phyloP scores from a whole-genome alignment of 306 rosid species.

The Cajanus cajan region DNA sequence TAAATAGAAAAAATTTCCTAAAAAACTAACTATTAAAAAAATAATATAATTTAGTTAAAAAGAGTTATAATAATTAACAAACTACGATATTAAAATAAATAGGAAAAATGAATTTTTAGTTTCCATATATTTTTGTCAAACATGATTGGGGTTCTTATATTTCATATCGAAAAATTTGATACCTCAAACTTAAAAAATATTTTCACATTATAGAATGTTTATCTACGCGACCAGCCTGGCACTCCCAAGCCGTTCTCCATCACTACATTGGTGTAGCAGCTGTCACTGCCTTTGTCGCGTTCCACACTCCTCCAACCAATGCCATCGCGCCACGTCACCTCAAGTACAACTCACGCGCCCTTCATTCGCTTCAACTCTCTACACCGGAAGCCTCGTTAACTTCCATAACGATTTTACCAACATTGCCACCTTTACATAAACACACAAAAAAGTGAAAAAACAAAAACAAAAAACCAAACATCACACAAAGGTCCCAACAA shows the following conservation, averaged over 20 bases:
- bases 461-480: background rate
- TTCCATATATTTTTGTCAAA: too few relatives aligned
- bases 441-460: too few relatives aligned
- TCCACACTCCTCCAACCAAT: background rate
- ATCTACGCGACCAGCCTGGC: background rate
- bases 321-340: constrained; percentile 32
- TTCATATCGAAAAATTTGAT: too few relatives aligned
- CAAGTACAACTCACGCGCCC: background rate
- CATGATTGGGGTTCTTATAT: too few relatives aligned
- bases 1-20: too few relatives aligned
- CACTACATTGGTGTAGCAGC: background rate
- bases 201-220: too few relatives aligned
- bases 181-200: too few relatives aligned
- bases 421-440: background rate
- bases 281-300: constrained; percentile 19
- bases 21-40: too few relatives aligned
- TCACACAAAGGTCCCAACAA: constrained; percentile 1
- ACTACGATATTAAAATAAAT: too few relatives aligned
- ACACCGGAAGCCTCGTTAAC: constrained; percentile 3
- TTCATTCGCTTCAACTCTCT: background rate
- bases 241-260: background rate
- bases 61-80: too few relatives aligned
- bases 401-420: constrained; percentile 37
- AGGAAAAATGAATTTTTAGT: too few relatives aligned
- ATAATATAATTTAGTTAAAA: too few relatives aligned